A percentile compares a stretch with the other conserved stretches of the same genome.
Evolutionary conservation across 2,329 filamentous ascomycete species (phyloP).

Genomic region (Parastagonospora avenae): DNA sequence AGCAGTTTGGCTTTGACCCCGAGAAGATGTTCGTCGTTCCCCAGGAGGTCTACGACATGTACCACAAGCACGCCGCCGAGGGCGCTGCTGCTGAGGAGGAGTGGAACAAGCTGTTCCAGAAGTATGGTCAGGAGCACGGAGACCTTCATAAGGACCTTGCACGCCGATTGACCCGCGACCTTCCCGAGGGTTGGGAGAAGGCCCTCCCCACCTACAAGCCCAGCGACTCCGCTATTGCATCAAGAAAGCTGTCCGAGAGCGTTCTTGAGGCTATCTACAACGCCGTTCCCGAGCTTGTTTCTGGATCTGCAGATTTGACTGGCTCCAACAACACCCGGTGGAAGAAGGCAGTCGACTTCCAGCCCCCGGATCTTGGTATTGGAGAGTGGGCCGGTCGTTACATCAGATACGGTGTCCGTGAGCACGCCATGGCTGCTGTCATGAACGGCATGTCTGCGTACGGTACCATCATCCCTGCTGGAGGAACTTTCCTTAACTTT

Average conservation of each 20-base stretch:
- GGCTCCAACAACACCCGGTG: slow-evolving; percentile 98
- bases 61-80: slow-evolving; percentile 81
- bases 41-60: slow-evolving; percentile 91
- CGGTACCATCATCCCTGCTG: slow-evolving; percentile 90
- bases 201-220: slow-evolving; percentile 88
- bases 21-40: slow-evolving; percentile 91
- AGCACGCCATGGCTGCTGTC: slow-evolving; percentile 90
- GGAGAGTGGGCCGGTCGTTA: slow-evolving; percentile 93
- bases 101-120: slow-evolving; percentile 92
- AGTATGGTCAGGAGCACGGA: slow-evolving; percentile 80
- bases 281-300: slow-evolving; percentile 85
- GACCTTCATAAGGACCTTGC: slow-evolving; percentile 78
- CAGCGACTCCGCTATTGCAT: slow-evolving; percentile 81
- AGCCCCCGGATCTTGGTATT: slow-evolving; percentile 82
- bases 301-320: slow-evolving; percentile 96
- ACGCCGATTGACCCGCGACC: slow-evolving; percentile 79
- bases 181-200: slow-evolving; percentile 97
- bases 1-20: slow-evolving; percentile 94
- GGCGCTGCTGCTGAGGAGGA: slow-evolving; percentile 89
- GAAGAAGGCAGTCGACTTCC: slow-evolving; percentile 98
- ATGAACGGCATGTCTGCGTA: slow-evolving; percentile 96
- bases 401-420: slow-evolving; percentile 88
- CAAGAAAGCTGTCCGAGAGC: slow-evolving; percentile 94
- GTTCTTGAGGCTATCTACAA: slow-evolving; percentile 88
- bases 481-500: slow-evolving; percentile 99